Evolutionary conservation across 1,284 basidiomycete genomes (phyloP).

Genomic region (Butyriboletus appendiculatus): DNA sequence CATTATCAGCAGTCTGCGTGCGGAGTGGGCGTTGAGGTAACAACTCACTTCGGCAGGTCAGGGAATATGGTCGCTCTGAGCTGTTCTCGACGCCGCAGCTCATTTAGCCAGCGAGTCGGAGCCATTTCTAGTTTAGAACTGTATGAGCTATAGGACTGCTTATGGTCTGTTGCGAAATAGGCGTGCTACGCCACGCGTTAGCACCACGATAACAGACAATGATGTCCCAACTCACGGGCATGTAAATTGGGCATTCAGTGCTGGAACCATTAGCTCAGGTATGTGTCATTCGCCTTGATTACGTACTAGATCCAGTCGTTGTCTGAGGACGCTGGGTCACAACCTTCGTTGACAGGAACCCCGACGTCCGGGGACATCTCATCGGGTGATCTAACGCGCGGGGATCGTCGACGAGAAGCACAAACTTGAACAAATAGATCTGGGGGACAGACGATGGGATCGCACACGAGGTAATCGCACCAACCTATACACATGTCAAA

Average conservation of each 20-base stretch:
- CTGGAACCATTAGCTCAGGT: conserved; percentile 24
- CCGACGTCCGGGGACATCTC: conserved; percentile 30
- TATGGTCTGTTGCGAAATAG: conserved; percentile 65
- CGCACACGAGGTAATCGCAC: conserved; percentile 64
- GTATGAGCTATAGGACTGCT: conserved; percentile 42
- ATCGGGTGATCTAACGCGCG: neutral
- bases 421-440: conserved; percentile 42
- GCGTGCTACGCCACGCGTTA: conserved; percentile 41
- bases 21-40: neutral
- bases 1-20: neutral
- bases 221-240: conserved; percentile 41
- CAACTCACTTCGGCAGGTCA: conserved; percentile 45
- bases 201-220: neutral
- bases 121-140: conserved; percentile 14
- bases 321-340: conserved; percentile 51
- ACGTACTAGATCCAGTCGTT: conserved; percentile 58
- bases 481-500: conserved; percentile 39
- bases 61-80: conserved; percentile 50
- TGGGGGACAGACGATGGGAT: conserved; percentile 49
- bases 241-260: conserved; percentile 51
- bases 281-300: conserved; percentile 1
- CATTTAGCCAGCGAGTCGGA: conserved; percentile 46
- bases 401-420: conserved; percentile 10
- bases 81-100: conserved; percentile 45
- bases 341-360: conserved; percentile 42